phyloP scores from a whole-genome alignment of 257 asterid genomes.

The Solanum pinnatisectum region DNA sequence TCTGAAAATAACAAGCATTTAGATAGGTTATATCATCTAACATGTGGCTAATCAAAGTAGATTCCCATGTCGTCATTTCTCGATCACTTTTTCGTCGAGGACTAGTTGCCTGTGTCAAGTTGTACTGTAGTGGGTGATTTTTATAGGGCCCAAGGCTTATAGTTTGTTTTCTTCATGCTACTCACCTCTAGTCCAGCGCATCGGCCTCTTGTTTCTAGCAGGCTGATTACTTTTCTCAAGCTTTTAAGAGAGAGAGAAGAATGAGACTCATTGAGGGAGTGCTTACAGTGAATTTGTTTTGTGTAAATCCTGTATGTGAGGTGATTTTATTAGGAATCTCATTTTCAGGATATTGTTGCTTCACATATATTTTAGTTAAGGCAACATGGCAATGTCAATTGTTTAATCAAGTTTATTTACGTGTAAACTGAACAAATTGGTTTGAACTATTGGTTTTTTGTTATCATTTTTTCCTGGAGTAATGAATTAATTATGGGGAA shows the following conservation, averaged over 20 bases:
- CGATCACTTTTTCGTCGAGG: constrained; percentile 15
- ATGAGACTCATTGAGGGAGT: not conserved
- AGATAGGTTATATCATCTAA: not conserved
- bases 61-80: constrained; percentile 9
- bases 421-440: not conserved
- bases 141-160: not conserved
- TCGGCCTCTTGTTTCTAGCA: not conserved
- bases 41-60: not conserved
- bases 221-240: not conserved
- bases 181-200: not conserved
- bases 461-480: not conserved
- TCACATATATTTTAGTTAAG: not conserved
- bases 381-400: not conserved
- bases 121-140: constrained; percentile 3
- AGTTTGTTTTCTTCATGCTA: not conserved
- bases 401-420: not conserved
- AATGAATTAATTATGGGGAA: not conserved
- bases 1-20: not conserved
- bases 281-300: not conserved
- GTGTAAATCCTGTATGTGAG: not conserved
- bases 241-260: not conserved
- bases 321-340: constrained; percentile 3
- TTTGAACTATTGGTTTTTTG: not conserved
- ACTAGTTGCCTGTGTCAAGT: constrained; percentile 3
- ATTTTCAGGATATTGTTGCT: constrained; percentile 1